Evolutionary conservation across 2,329 filamentous ascomycete species (phyloP), one percentile per base, ranked within the genome.

Genomic region (Ceratocystis alfenasii): DNA sequence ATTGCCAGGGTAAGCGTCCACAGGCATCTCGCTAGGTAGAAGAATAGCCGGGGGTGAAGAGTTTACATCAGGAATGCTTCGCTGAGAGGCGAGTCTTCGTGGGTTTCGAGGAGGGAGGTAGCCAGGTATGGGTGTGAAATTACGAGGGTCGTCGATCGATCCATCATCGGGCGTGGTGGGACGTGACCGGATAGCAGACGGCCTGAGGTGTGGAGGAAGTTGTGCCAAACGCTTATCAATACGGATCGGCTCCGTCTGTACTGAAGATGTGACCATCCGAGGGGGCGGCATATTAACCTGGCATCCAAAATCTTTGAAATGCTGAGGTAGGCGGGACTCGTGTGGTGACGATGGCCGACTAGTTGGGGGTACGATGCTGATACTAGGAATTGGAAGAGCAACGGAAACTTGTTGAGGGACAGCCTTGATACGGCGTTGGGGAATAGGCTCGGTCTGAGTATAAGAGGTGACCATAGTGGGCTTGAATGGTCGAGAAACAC

Each of bases 201-300:
- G 90, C 66, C 91, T 85, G 44, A 96, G 80, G 72, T 94, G 88
- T 1, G 84, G 78, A 15, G 90, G 90, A 30, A 96, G 79, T 70
- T 85, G 86, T 68, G 87, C 83, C 57, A 90, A 78, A 68, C 91
- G 84, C 76, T 85, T 84, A 72, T 95, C 92, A 5, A 95, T 83
- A 65, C 89, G 84, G 67, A 97, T 96, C 67, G 90, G 89, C 70
- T 97, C 92, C 0, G 94, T 99, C 77, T 99, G 94, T 67, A 92
- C 77, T 33, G 63, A 65, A 33, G 44, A 57, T 17, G 66, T 65
- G 2, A 74, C 73, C 10, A 73, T 81, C 1, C 76, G 74, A 1
- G 59, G 67, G 2, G 70, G 73, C 0, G 73, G 69, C 12, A 78
- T 65, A 60, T 72, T 76, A n/a, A 91, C 90, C 75, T 99, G 94